Base-by-base conservation (phyloP, 495 filamentous ascomycete species). In the Penicillium atrosanguineum region DNA sequence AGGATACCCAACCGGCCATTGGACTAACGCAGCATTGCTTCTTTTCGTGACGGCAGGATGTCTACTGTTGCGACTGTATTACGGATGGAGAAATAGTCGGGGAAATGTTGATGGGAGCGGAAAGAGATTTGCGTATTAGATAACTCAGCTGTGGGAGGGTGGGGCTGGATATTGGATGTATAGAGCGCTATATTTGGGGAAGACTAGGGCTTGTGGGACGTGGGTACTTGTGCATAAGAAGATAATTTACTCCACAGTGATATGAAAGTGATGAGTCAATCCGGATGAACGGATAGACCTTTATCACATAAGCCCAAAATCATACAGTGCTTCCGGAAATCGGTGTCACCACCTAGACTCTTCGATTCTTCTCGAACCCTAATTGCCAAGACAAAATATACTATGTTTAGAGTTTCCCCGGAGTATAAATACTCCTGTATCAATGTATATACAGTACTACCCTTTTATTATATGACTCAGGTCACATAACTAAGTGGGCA, bases 1-100 rank as follows among this genome's bases (percentile, higher is more conserved):
- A 5, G 86, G 86, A 0, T 90, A 84, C 68, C 86, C 86, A 3
- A 90, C 86, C 0, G 87, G 86, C 1, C 85, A 82, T 47, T 80
- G 76, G 70, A 75, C 74, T 18, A 80, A 79, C 63, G 76, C 77
- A 1, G 76, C 69, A n/a, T 56, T 80, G 56, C 68, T 80, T 34
- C 49, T 80, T 1, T 68, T 71, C 29, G 71, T 74, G 9, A 46
- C 62, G 21, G 53, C 46, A 0, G 71, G 72, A 15, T 76, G 69
- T 56, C 50, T 76, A n/a, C 25, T 68, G 16, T 48, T 76, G 34
- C 46, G 71, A 16, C 6, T 71, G 0, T 76, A 74, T 55, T 76
- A 76, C 45, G 65, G 65, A 16, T 74, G 65, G 63, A 62, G 53
- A 44, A 76, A 76, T 50, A 52, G 46, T 20, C 53, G 58, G 3